These are phyloP conservation scores for Madurella fahalii DNA, from an alignment of 2,329 filamentous ascomycete genomes.

Conservation along the genomic window DNA sequence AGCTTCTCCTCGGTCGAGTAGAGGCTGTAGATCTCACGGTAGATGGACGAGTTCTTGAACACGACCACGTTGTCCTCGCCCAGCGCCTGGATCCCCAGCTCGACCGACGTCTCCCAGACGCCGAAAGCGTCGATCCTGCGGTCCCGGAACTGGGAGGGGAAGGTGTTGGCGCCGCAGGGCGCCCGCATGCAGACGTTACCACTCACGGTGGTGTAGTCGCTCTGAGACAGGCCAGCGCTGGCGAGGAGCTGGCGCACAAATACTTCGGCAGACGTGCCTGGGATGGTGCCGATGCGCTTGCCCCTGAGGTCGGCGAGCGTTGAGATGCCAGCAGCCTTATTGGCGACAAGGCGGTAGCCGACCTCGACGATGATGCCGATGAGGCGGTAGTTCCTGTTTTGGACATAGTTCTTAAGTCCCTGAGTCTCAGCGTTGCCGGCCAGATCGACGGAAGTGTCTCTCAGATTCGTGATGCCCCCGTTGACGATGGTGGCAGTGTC, in stretches of 20 bases:
- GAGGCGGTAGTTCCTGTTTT: slow-evolving; percentile 30
- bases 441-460: slow-evolving; percentile 28
- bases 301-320: slow-evolving; percentile 30
- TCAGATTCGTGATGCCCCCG: slow-evolving; percentile 32
- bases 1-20: slow-evolving; percentile 33
- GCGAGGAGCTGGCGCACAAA: slow-evolving; percentile 31
- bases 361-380: slow-evolving; percentile 33
- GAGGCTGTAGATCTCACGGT: slow-evolving; percentile 34
- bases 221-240: slow-evolving; percentile 26
- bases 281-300: slow-evolving; percentile 32
- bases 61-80: slow-evolving; percentile 26
- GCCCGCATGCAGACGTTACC: slow-evolving; percentile 29
- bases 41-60: slow-evolving; percentile 30
- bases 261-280: slow-evolving; percentile 32
- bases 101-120: slow-evolving; percentile 34
- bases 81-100: slow-evolving; percentile 30
- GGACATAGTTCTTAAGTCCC: slow-evolving; percentile 31
- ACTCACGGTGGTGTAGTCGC: slow-evolving; percentile 29
- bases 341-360: slow-evolving; percentile 33
- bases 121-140: slow-evolving; percentile 32
- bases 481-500: slow-evolving; percentile 24
- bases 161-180: slow-evolving; percentile 30
- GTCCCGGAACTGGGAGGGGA: slow-evolving; percentile 29
- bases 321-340: slow-evolving; percentile 26
- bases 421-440: slow-evolving; percentile 36